Evolutionary conservation across 1,139 yeast genomes (phyloP), one percentile per base, ranked within the genome.

Genomic region (Starmera stellimalicola): DNA sequence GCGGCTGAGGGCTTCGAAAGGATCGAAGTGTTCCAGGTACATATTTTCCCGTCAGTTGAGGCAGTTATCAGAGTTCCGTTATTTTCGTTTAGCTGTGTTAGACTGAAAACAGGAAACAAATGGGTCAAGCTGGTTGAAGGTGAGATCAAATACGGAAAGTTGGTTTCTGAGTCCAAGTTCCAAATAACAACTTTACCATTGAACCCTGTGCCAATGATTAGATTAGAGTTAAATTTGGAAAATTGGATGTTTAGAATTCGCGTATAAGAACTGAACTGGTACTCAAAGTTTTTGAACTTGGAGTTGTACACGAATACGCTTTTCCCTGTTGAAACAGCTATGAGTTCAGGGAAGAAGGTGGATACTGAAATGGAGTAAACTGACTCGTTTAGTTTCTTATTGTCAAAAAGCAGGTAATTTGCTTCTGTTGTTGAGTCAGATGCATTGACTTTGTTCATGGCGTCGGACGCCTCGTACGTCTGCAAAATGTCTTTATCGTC

Each of bases 181-280:
- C 73, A 70, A 2, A 60, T 50, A 26, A 64, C 39, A 3, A 70
- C 41, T 40, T 67, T 73, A 11, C 76, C 76, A 44, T 65, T 67
- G 38, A 61, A 64, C 7, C 70, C 66, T 2, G 70, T 60, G 2
- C 70, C 75, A 34, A 59, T 58, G 18, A 70, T 45, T 2, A 60
- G 38, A 30, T 53, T 54, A 7, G 67, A 50, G 24, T 59, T 54
- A 30, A 50, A 52, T 4, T 55, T 60, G 3, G 68, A 63, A 45
- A 67, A 70, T 33, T 51, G 51, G 6, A 62, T 58, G 5, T 50
- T 43, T 7, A 61, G 44, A 10, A 76, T 56, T 24, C 60, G 60
- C 7, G 73, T 61, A 9, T 72, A 66, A 1, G 75, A 58, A 15
- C 60, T 57, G 32, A 77, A 62, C 27, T 64, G 62, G 46, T 58